Evolutionary conservation across 768 basidiomycete species (phyloP), one percentile per base, ranked within the genome.

Genomic region (Pleurotus ostreatus): DNA sequence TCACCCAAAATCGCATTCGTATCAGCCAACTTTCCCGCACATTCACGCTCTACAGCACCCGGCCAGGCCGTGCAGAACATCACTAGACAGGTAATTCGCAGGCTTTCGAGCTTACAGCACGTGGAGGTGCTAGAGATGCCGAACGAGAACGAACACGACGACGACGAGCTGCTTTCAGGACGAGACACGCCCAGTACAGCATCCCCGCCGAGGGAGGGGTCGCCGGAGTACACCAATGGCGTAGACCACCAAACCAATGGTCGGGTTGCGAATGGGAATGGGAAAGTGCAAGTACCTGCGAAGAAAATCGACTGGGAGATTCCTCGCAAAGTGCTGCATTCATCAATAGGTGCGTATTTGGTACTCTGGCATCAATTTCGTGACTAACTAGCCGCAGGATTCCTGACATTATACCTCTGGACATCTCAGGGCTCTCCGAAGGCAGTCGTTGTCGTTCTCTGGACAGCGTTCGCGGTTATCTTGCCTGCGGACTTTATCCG

Each of bases 241-340:
- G 15, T 60, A 62, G 58, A 58, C 8, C 1, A 34, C 30, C 9
- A 34, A 46, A 56, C 20, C 62, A 66, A 59, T 62, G 61, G 23
- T 30, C 55, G 56, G 2, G 59, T 59, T 45, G 60, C 57, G 15
- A 57, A 55, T 34, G 54, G 47, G 23, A 52, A 52, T 52, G 51
- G 51, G 15, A 20, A 34, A 13, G 38, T 41, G n/a, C 46, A 59
- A 48, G 48, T 57, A 25, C 58, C 62, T 49, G 61, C 63, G 47
- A 64, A 67, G 46, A 74, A 77, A 61, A 77, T 90, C 26, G 89
- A 94, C 71, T 94, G 88, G 86, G 94, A 97, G 71, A 86, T 97
- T 49, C 94, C 94, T 0, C 74, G 94, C 60, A 97, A 97, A 70
- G 70, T 82, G 8, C 68, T 97, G 44, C 94, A 97, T 70, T 88